phyloP scores from a whole-genome alignment of 768 basidiomycete species.

The Heimioporus sp. region DNA sequence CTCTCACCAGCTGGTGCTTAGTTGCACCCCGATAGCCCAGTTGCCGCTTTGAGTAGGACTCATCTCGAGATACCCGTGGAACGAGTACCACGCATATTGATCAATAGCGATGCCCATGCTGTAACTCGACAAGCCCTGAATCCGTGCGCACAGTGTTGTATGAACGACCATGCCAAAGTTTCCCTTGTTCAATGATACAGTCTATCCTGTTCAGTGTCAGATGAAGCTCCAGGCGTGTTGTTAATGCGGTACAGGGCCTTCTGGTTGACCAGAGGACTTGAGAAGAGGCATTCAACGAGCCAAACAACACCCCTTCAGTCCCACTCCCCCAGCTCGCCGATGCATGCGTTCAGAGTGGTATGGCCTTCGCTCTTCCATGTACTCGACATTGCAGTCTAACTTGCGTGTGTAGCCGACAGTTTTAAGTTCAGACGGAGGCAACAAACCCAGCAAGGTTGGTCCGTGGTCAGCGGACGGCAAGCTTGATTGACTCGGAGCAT shows the following conservation, averaged over 20 bases:
- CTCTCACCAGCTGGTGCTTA: background rate
- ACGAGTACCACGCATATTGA: conserved; percentile 1
- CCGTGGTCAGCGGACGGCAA: background rate
- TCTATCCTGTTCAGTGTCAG: background rate
- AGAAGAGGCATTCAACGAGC: background rate
- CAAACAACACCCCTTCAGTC: background rate
- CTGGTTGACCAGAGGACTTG: conserved; percentile 7
- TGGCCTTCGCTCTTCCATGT: background rate
- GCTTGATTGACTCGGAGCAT: background rate
- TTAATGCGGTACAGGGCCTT: conserved; percentile 9
- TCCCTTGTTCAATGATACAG: background rate
- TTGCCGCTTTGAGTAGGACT: conserved; percentile 5
- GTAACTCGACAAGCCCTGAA: background rate
- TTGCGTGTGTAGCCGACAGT: conserved; percentile 2
- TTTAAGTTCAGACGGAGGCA: background rate
- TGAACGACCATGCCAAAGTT: background rate
- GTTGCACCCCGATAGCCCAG: background rate
- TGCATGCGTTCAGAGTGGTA: conserved; percentile 6
- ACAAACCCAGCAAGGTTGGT: conserved; percentile 10
- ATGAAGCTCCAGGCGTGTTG: background rate
- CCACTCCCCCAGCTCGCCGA: background rate
- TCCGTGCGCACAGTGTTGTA: background rate
- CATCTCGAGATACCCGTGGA: background rate
- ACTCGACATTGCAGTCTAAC: background rate
- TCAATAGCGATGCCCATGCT: background rate